phyloP scores from a whole-genome alignment of 331 rosid species.

The Arachis monticola region DNA sequence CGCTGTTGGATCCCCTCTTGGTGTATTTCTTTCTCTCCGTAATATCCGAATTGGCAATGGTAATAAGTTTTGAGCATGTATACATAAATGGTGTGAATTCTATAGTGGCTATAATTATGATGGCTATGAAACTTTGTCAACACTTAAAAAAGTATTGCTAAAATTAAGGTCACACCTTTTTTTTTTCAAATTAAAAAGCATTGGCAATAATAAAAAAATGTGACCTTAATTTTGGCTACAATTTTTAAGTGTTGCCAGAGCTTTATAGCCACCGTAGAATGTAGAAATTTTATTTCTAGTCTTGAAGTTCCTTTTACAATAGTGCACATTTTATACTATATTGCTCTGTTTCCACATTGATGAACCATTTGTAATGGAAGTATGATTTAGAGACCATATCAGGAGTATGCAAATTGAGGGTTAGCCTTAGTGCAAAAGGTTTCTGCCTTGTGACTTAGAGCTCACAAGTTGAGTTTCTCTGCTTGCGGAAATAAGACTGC shows the following conservation, averaged over 20 bases:
- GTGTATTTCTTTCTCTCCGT: conserved; percentile 96
- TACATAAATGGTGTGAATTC: conserved; percentile 13
- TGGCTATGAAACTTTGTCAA: no score
- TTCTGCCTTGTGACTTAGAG: no score
- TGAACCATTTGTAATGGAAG: neutral
- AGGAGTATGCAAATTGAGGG: neutral
- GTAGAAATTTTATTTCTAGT: conserved; percentile 4
- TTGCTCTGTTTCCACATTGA: conserved; percentile 2
- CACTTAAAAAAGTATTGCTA: no score
- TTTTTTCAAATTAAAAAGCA: no score
- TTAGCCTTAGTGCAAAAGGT: neutral
- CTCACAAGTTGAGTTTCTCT: no score
- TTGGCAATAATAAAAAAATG: no score
- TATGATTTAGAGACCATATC: neutral
- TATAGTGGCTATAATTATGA: no score
- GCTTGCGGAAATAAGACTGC: neutral
- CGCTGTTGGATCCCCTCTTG: conserved; percentile 99
- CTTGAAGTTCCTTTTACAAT: conserved; percentile 18
- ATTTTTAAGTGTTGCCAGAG: no score
- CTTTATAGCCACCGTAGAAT: no score
- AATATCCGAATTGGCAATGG: conserved; percentile 91
- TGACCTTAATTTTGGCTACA: no score
- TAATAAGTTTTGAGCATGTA: conserved; percentile 42
- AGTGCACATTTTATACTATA: neutral
- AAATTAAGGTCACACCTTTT: no score